Base-by-base conservation (phyloP, 202 grass and related monocot genomes). In the Schoenoplectus tabernaemontani region DNA sequence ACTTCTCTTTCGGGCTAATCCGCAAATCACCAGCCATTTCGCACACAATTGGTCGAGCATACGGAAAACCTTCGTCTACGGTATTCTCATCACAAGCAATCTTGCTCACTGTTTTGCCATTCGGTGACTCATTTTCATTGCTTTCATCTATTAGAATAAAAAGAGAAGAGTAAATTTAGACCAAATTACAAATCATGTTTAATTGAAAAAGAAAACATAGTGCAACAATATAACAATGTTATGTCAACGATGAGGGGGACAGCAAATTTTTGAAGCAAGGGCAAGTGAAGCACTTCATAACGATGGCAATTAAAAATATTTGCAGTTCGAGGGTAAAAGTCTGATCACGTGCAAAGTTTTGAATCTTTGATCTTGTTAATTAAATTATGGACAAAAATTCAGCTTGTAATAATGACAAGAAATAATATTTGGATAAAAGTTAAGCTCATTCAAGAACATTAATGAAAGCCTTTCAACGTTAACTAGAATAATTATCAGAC, bases 1-100 rank as follows among this genome's bases (percentile, higher is more conserved):
- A 87, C 80, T 84, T 88, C 43, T 89, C 19, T 42, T 91, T 94
- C 10, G 92, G 89, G 80, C 77, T 86, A 28, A 94, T 77, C 7
- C 92, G 81, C 64, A 94, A 70, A 68, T 94, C 87, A 15, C 92
- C 92, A 17, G 82, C 85, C 9, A 94, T 86, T 81, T 91, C 83
- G 70, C 92, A 94, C 23, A 89, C 86, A 1, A 48, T 26, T 11
- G 89, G 89, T 0, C 92, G 85, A 46, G 92, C 89, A 68, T 94
- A 94, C 1, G 92, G 92, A 86, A 94, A 94, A 0, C 92, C 89
- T 64, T 91, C 82, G 77, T 94, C 92, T 1, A 76, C 57, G 50
- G 80, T 64, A 2, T 94, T 89, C 64, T 94, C 92, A 36, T 94
- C 92, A 81, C 92, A 94, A 13, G 15, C 64, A 59, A 94, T 88